Evolutionary conservation across 2,329 filamentous ascomycete genomes (phyloP).

Genomic region (Xylariaceae sp.): DNA sequence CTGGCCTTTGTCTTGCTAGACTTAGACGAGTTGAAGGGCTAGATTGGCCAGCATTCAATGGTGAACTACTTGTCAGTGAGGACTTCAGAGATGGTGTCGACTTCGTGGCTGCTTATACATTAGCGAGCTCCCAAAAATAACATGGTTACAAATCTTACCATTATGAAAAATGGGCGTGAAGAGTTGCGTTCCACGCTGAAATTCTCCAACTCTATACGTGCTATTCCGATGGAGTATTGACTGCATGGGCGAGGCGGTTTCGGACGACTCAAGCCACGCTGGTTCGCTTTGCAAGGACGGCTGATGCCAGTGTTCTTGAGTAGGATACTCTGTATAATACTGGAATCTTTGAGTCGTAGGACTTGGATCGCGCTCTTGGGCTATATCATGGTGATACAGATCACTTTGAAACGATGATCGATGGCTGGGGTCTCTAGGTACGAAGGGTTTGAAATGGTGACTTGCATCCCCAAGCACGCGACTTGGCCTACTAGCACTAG

Average conservation of each 20-base stretch:
- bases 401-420: constrained; percentile 29
- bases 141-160: constrained; percentile 24
- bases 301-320: not conserved
- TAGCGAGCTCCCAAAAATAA: constrained; percentile 11
- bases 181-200: constrained; percentile 28
- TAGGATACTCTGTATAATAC: not conserved
- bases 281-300: not conserved
- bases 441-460: constrained; percentile 38
- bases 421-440: constrained; percentile 22
- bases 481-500: constrained; percentile 19
- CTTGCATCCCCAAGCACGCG: constrained; percentile 42
- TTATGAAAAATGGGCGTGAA: constrained; percentile 31
- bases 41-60: constrained; percentile 32
- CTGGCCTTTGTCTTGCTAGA: constrained; percentile 25
- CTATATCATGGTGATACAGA: constrained; percentile 8
- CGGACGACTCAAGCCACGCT: constrained; percentile 2
- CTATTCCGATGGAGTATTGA: constrained; percentile 20
- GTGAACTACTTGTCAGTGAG: constrained; percentile 34
- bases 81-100: constrained; percentile 26
- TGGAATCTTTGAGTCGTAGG: no score
- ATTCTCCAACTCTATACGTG: constrained; percentile 26
- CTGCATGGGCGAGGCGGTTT: constrained; percentile 26
- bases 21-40: constrained; percentile 39
- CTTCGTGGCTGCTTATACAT: constrained; percentile 27
- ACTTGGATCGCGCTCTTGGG: not conserved